phyloP scores from a whole-genome alignment of 805 yeast species.

The Blastobotrys mokoenaii region DNA sequence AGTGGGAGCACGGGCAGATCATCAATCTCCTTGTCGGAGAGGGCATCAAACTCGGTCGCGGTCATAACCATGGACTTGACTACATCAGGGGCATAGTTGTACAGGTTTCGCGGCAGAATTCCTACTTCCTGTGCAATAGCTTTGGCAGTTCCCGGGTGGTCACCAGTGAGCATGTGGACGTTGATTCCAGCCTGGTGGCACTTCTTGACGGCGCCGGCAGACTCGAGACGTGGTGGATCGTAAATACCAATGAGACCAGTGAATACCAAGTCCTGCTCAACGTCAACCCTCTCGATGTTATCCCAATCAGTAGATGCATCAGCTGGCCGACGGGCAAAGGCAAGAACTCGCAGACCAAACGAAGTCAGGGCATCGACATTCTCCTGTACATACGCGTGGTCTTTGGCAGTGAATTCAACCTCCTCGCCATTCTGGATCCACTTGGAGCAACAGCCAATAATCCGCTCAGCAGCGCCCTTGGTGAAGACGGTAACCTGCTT shows the following conservation, averaged over 20 bases:
- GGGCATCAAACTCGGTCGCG: constrained; percentile 59
- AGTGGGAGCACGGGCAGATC: constrained; percentile 57
- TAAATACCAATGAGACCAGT: constrained; percentile 69
- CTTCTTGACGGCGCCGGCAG: constrained; percentile 51
- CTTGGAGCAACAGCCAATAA: constrained; percentile 44
- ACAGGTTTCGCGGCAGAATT: constrained; percentile 54
- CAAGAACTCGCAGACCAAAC: constrained; percentile 65
- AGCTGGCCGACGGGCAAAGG: constrained; percentile 46
- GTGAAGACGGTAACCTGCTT: constrained; percentile 36
- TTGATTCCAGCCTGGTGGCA: constrained; percentile 72
- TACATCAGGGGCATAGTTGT: constrained; percentile 43
- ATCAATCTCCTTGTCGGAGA: constrained; percentile 54
- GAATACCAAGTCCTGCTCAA: constrained; percentile 49
- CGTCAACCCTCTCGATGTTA: constrained; percentile 29
- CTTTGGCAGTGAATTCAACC: constrained; percentile 33
- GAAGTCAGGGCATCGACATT: constrained; percentile 53
- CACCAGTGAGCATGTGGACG: constrained; percentile 79
- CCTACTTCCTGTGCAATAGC: constrained; percentile 81
- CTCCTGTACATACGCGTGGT: constrained; percentile 36
- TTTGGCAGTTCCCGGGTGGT: constrained; percentile 67
- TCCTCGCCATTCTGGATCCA: constrained; percentile 35
- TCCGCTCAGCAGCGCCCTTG: constrained; percentile 73
- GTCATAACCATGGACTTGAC: constrained; percentile 66
- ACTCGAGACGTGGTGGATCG: constrained; percentile 71
- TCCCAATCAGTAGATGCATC: constrained; percentile 12